A percentile compares a stretch with the other conserved stretches of the same genome.
Evolutionary conservation across 2,329 filamentous ascomycete genomes (phyloP).

Genomic region (Exophiala oligosperma): DNA sequence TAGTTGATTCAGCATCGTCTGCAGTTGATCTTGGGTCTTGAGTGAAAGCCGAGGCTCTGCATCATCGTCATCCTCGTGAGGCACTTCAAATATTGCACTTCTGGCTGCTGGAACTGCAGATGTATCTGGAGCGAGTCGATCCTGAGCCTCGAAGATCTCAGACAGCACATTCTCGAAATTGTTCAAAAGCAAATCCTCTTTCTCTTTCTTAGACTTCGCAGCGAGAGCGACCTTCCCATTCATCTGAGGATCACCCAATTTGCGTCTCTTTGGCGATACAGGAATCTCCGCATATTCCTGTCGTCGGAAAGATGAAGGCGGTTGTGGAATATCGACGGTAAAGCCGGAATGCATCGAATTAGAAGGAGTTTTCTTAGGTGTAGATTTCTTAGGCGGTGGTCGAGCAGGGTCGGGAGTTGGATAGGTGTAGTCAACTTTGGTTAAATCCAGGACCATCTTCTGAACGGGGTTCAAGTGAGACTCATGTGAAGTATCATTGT

Average conservation of each 20-base stretch:
- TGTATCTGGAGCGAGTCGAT: slow-evolving; percentile 61
- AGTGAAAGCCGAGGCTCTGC: slow-evolving; percentile 67
- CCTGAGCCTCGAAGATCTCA: slow-evolving; percentile 75
- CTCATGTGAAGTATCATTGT: slow-evolving; percentile 6
- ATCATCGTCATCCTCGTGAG: slow-evolving; percentile 52
- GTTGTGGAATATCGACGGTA: slow-evolving; percentile 50
- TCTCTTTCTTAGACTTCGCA: slow-evolving; percentile 73
- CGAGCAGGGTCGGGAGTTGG: slow-evolving; percentile 7
- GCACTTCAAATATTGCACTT: slow-evolving; percentile 57
- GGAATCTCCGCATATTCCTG: slow-evolving; percentile 43
- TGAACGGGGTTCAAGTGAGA: slow-evolving; percentile 19
- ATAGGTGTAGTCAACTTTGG: slow-evolving; percentile 23
- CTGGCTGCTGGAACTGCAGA: slow-evolving; percentile 43
- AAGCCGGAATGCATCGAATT: slow-evolving; percentile 28
- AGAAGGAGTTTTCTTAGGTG: slow-evolving; percentile 6
- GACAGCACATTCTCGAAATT: slow-evolving; percentile 68
- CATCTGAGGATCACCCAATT: slow-evolving; percentile 55
- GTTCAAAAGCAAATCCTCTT: slow-evolving; percentile 72
- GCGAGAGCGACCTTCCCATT: slow-evolving; percentile 61
- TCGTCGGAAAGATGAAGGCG: slow-evolving; percentile 40
- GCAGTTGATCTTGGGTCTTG: slow-evolving; percentile 68
- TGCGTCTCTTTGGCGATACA: slow-evolving; percentile 44
- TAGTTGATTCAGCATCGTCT: slow-evolving; percentile 71
- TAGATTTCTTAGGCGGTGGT: slow-evolving; percentile 10
- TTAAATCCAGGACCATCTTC: slow-evolving; percentile 23